Percentiles rank a stretch among this genome's conserved stretches.
These are phyloP conservation scores for Ophiostoma quercus DNA, from an alignment of 2,329 filamentous ascomycete species.

Conservation along the genomic window DNA sequence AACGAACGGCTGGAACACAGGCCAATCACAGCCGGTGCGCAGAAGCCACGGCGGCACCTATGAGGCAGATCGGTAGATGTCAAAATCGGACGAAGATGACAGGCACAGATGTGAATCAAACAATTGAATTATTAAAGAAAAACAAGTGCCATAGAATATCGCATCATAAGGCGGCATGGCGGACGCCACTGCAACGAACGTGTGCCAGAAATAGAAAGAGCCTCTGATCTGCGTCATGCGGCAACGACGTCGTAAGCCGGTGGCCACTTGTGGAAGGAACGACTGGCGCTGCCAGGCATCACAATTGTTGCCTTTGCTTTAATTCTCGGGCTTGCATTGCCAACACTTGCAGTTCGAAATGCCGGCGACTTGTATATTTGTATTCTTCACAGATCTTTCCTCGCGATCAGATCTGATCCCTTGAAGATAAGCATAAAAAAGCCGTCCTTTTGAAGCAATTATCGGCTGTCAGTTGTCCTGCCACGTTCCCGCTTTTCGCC, in stretches of 20 bases:
- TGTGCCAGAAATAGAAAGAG: conserved; percentile 10
- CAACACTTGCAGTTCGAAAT: not conserved
- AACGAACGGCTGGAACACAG: not conserved
- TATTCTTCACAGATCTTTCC: not conserved
- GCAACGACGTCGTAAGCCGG: conserved; percentile 8
- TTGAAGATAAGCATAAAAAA: not conserved
- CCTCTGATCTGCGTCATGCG: not conserved
- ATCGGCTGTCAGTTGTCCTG: not conserved
- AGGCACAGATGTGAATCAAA: no score
- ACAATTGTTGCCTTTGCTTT: not conserved
- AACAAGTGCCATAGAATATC: no score
- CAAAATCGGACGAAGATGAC: conserved; percentile 12
- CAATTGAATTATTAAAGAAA: no score
- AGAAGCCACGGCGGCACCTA: not conserved
- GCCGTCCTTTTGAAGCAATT: not conserved
- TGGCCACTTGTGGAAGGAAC: not conserved
- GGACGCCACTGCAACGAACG: not conserved
- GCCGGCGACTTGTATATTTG: not conserved
- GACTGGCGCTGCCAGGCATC: not conserved
- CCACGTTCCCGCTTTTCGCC: not conserved
- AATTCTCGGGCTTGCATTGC: not conserved
- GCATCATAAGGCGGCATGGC: not conserved
- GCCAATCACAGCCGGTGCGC: conserved; percentile 14
- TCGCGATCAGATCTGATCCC: not conserved
- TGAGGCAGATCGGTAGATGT: not conserved